Base-by-base conservation (phyloP, 2,329 filamentous ascomycete genomes). In the Cladophialophora exuberans region DNA sequence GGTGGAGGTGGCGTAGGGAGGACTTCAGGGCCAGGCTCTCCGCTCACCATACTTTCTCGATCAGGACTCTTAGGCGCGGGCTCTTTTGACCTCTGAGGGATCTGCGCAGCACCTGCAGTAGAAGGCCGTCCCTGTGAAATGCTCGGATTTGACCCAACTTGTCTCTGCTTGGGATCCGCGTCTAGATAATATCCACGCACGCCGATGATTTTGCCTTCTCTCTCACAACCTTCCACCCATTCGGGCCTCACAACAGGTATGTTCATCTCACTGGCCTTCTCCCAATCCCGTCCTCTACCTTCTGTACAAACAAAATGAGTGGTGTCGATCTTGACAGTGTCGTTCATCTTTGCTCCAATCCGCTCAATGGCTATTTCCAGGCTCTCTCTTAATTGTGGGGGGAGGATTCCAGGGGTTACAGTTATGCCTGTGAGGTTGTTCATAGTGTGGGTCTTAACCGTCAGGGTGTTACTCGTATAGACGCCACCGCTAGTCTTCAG, bases 241-340 rank as follows among this genome's bases (percentile, higher is more conserved):
- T 99, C 94, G 17, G 94, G 94, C 33, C 94, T 84, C 18, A 99
- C 94, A 9, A 99, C 90, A 6, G 94, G 94, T 51, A 99, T 96
- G 72, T 97, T 99, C 83, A 92, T 95, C 77, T 97, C 93, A 25
- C 93, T 87, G 1, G 94, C 94, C 78, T 94, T 95, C 75, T 99
- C 94, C 94, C 94, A 99, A 10, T 87, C 82, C 46, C 89, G 81
- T 26, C 94, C 94, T 52, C 92, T 80, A 25, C 92, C 92, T 71
- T 99, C 94, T 7, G 90, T 96, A 61, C 93, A 97, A 56, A 99
- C 90, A 70, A 99, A 99, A 74, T 99, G 94, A 13, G 94, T 99
- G 1, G 94, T 99, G 71, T 99, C 94, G 68, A 99, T 97, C 66
- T 93, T 84, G 47, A 97, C 91, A 10, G 83, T 83, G 65, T 97